phyloP scores from a whole-genome alignment of 768 basidiomycete genomes.

The Postia placenta region DNA sequence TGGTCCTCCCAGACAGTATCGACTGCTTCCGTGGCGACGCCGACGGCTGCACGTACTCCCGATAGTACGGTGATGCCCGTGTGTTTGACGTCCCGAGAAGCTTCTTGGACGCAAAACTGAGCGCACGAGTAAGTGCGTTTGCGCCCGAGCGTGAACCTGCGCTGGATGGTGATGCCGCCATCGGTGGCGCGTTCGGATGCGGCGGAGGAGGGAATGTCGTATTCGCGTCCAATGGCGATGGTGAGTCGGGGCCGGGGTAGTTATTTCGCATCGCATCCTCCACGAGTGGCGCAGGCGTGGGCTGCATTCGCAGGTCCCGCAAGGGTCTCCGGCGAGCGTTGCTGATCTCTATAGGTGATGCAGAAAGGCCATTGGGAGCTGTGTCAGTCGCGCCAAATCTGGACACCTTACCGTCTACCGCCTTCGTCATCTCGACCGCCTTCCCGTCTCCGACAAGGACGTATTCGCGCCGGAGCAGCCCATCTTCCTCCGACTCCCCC shows the following conservation, averaged over 20 bases:
- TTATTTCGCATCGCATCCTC: conserved; percentile 39
- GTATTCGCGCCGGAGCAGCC: conserved; percentile 78
- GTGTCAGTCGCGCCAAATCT: neutral
- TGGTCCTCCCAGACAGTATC: conserved; percentile 33
- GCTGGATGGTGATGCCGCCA: conserved; percentile 62
- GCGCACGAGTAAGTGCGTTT: conserved; percentile 71
- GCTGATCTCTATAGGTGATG: conserved; percentile 47
- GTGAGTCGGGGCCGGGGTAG: conserved; percentile 23
- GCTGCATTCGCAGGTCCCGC: conserved; percentile 42
- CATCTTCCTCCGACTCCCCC: conserved; percentile 82
- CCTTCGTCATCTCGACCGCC: conserved; percentile 86
- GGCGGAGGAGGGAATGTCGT: conserved; percentile 69
- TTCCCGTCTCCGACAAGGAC: conserved; percentile 88
- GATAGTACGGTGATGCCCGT: conserved; percentile 32
- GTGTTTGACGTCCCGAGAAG: conserved; percentile 54
- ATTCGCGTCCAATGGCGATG: conserved; percentile 25
- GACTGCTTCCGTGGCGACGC: conserved; percentile 55
- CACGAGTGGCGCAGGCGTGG: conserved; percentile 37
- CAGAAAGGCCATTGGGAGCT: neutral
- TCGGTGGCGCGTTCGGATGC: conserved; percentile 40
- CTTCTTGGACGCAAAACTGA: conserved; percentile 78
- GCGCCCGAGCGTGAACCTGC: conserved; percentile 56
- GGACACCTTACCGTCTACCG: conserved; percentile 73
- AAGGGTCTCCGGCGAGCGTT: conserved; percentile 52
- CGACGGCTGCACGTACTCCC: conserved; percentile 33